A percentile compares a stretch with the other conserved stretches of the same genome.
These are phyloP conservation scores for Anaeromyces robustus DNA, from an alignment of 192 early-diverging fungal genomes.

Conservation along the genomic window DNA sequence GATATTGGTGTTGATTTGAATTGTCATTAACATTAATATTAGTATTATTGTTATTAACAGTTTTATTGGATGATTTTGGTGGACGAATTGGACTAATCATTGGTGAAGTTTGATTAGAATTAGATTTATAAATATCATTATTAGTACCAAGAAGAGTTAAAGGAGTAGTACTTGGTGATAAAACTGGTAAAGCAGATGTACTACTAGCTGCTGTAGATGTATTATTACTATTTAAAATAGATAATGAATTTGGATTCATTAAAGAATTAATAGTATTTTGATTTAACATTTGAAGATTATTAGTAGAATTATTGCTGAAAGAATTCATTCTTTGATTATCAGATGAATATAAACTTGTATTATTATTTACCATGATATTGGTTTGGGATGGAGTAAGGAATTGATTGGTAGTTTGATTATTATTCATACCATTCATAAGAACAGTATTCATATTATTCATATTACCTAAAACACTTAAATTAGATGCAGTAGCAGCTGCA, in stretches of 20 bases:
- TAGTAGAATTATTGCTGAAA: background rate
- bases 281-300: background rate
- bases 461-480: background rate
- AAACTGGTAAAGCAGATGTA: background rate
- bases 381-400: too few relatives aligned
- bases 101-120: background rate
- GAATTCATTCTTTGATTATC: too few relatives aligned
- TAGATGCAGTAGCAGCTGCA: background rate
- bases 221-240: background rate
- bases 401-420: background rate
- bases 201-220: background rate
- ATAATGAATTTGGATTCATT: background rate
- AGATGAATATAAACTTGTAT: too few relatives aligned
- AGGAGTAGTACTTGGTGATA: background rate
- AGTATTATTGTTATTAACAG: too few relatives aligned
- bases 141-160: background rate
- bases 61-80: background rate
- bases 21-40: too few relatives aligned
- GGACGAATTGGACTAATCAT: background rate
- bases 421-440: background rate
- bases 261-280: background rate
- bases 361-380: too few relatives aligned
- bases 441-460: background rate
- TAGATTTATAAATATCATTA: background rate
- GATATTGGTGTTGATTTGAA: too few relatives aligned